Conservation (phyloP, 345 rosid species). For the Erucastrum elatum region DNA sequence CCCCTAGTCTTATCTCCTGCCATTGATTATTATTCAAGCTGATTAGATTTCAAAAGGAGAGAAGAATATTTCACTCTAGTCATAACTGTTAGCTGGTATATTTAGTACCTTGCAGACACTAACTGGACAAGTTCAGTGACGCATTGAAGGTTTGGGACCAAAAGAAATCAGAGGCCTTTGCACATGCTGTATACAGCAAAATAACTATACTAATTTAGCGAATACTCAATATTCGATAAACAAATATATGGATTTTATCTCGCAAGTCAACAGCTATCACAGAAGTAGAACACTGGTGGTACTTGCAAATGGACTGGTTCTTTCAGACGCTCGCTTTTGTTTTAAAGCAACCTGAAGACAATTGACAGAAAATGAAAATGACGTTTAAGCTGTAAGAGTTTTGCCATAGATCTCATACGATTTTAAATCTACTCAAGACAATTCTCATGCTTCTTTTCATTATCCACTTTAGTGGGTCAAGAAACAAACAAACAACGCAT, state of each 20-base stretch:
- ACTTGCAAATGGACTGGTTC: no score
- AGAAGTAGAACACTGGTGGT: constrained; percentile 6
- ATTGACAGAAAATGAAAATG: no score
- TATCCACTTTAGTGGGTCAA: no score
- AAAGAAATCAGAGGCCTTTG: constrained; percentile 89
- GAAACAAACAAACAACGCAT: no score
- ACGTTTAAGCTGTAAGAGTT: no score
- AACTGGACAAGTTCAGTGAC: constrained; percentile 78
- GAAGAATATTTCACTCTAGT: constrained; percentile 1
- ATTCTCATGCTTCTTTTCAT: no score
- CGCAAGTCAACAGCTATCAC: background rate
- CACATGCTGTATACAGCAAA: constrained; percentile 68
- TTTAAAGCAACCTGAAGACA: no score
- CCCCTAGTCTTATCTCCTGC: constrained; percentile 82
- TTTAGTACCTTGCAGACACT: constrained; percentile 85
- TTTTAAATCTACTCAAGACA: no score
- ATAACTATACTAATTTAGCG: constrained; percentile 11
- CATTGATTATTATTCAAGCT: constrained; percentile 24
- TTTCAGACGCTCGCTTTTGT: no score
- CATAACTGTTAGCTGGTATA: constrained; percentile 21
- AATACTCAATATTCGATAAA: background rate
- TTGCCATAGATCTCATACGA: no score
- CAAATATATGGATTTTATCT: background rate
- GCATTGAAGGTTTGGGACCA: constrained; percentile 88
- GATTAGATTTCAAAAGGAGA: constrained; percentile 31